Base-by-base conservation (phyloP, 164 flowering plant genomes). In the Vitis labrusca region DNA sequence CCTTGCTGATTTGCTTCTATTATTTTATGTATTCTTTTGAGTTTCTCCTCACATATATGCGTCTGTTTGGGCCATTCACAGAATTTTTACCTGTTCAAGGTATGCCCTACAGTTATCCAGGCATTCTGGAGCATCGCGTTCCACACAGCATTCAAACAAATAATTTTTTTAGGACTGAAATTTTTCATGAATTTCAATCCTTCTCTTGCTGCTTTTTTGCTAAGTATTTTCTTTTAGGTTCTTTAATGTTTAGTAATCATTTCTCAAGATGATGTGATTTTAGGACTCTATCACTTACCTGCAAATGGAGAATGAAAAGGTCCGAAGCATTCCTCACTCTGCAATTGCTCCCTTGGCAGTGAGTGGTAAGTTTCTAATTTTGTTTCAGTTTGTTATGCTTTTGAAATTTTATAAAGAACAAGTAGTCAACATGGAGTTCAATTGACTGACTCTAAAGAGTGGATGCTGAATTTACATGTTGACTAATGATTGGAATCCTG, bases 331-430 rank as follows among this genome's bases (percentile, higher is more conserved):
- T 70, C 88, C 95, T 68, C 92, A 89, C 65, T 74, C 85, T 55
- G 88, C 83, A 44, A 69, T 83, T 68, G 72, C 90, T 72, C 99
- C 99, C 15, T 78, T 93, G 72, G 97, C 98, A 69, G 97, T 93
- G 10, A 93, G 99, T 63, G 88, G 98, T 96, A 77, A 85, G 91
- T 65, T 57, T 52, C 47, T 72, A 15, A 51, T 15, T 51, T 10
- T 14, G 13, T 29, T 14, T 19, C 27, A 10, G 15, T 51, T 53
- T 63, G 9, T 66, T 13, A 57, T 64, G 23, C 57, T 62, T 48
- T 10, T 50, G 10, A 9, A 65, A 65, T 11, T 44, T 54, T 17
- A 8, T 53, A 13, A 53, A 53, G 56, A 53, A 53, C 56, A 52
- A 52, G 44, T 37, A 37, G 7, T 23, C 27, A 23, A 23, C 27